Evolutionary conservation across 2,329 filamentous ascomycete genomes (phyloP).

Genomic region (Ophiostoma sp.): DNA sequence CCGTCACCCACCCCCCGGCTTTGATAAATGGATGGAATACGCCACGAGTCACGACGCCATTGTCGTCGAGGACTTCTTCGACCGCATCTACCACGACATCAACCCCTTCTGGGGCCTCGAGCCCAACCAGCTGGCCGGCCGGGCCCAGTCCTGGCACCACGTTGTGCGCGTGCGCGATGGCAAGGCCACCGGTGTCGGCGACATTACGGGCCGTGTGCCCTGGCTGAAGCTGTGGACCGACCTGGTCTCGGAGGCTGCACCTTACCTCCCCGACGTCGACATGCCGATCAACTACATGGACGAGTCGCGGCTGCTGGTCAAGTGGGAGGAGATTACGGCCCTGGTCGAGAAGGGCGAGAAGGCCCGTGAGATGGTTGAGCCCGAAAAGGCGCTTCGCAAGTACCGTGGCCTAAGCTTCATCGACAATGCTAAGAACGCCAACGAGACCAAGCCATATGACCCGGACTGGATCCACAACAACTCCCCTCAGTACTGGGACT

Average conservation of each 20-base stretch:
- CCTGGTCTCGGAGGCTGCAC: slow-evolving; percentile 53
- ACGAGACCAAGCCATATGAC: slow-evolving; percentile 41
- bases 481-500: slow-evolving; percentile 57
- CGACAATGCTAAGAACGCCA: slow-evolving; percentile 33
- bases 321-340: slow-evolving; percentile 56
- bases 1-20: slow-evolving; percentile 52
- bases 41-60: slow-evolving; percentile 45
- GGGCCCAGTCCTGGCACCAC: slow-evolving; percentile 47
- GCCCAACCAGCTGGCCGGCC: slow-evolving; percentile 36
- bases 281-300: slow-evolving; percentile 67
- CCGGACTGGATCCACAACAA: slow-evolving; percentile 50
- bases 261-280: slow-evolving; percentile 62
- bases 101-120: slow-evolving; percentile 57
- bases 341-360: slow-evolving; percentile 51
- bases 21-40: slow-evolving; percentile 50
- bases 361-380: slow-evolving; percentile 45
- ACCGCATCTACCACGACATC: slow-evolving; percentile 55
- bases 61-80: slow-evolving; percentile 52
- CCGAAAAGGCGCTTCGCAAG: slow-evolving; percentile 46
- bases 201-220: slow-evolving; percentile 43
- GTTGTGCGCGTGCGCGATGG: slow-evolving; percentile 52
- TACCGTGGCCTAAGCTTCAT: slow-evolving; percentile 45
- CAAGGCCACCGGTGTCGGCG: slow-evolving; percentile 42
- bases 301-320: slow-evolving; percentile 62
- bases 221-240: slow-evolving; percentile 52